These are phyloP conservation scores for Globisporangium nunn DNA, from an alignment of 352 stramenopile genomes.

Conservation along the genomic window DNA sequence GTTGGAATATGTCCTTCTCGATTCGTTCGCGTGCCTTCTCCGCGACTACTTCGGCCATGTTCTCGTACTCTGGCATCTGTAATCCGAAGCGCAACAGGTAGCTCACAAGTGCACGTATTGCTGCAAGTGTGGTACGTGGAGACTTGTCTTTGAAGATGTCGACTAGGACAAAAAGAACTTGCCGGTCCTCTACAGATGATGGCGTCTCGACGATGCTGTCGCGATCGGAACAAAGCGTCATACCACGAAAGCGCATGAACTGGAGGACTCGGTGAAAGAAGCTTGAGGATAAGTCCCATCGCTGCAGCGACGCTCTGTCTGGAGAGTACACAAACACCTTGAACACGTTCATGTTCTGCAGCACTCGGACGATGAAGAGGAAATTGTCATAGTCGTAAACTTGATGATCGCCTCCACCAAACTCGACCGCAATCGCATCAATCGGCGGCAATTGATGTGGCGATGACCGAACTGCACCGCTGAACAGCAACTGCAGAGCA, in stretches of 20 bases:
- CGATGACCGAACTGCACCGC: slow-evolving; percentile 13
- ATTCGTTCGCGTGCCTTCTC: slow-evolving; percentile 4
- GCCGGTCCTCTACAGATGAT: too few relatives aligned
- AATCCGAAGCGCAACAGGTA: slow-evolving; percentile 31
- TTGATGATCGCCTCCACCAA: background rate
- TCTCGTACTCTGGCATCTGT: slow-evolving; percentile 20
- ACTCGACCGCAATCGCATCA: background rate
- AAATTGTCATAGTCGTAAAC: background rate
- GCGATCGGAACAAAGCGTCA: slow-evolving; percentile 4
- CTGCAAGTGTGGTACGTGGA: background rate
- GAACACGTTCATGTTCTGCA: slow-evolving; percentile 24
- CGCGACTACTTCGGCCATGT: slow-evolving; percentile 33
- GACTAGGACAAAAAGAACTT: background rate
- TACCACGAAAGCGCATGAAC: slow-evolving; percentile 22
- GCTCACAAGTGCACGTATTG: slow-evolving; percentile 24
- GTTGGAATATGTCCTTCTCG: background rate
- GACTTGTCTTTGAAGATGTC: background rate
- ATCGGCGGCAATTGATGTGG: background rate
- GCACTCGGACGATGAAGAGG: slow-evolving; percentile 17
- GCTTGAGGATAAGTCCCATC: slow-evolving; percentile 28
- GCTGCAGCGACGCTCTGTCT: slow-evolving; percentile 14
- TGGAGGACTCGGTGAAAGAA: slow-evolving; percentile 36
- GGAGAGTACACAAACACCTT: slow-evolving; percentile 37
- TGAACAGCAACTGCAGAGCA: slow-evolving; percentile 29
- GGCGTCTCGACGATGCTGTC: background rate